Percentiles rank a stretch among this genome's conserved stretches.
These are phyloP conservation scores for Pseudozyma sp. DNA, from an alignment of 1,284 basidiomycete species.

Conservation along the genomic window DNA sequence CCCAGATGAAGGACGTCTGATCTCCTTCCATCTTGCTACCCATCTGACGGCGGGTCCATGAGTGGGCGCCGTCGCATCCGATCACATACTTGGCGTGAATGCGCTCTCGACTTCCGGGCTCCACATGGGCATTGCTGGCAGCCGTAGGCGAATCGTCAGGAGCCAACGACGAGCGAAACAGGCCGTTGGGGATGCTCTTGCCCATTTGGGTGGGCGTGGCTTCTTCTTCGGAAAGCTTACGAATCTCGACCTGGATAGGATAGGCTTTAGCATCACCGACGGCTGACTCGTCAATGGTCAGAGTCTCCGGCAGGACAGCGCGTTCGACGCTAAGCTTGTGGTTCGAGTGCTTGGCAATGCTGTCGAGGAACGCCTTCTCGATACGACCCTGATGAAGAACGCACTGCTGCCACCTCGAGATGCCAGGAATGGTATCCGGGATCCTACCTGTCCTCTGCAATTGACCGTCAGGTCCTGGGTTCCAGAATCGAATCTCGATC, in stretches of 20 bases:
- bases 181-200: slow-evolving; percentile 30
- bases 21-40: slow-evolving; percentile 66
- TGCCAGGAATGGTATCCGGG: slow-evolving; percentile 37
- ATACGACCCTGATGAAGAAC: slow-evolving; percentile 43
- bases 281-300: slow-evolving; percentile 18
- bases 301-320: slow-evolving; percentile 22
- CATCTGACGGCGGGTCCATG: slow-evolving; percentile 37
- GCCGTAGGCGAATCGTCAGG: slow-evolving; percentile 25
- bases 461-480: slow-evolving; percentile 30
- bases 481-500: slow-evolving; percentile 42
- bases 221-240: slow-evolving; percentile 31
- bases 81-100: slow-evolving; percentile 47
- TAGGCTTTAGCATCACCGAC: slow-evolving; percentile 25
- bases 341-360: slow-evolving; percentile 25
- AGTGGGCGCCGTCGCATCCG: slow-evolving; percentile 46
- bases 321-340: slow-evolving; percentile 29
- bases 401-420: slow-evolving; percentile 42
- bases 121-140: neutral
- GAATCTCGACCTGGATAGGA: slow-evolving; percentile 23
- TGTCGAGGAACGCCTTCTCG: slow-evolving; percentile 32
- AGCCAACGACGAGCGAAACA: slow-evolving; percentile 32
- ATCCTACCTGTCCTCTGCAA: slow-evolving; percentile 26
- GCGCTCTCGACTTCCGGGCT: slow-evolving; percentile 20
- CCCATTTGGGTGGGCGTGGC: slow-evolving; percentile 36
- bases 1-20: slow-evolving; percentile 69